Conservation (phyloP, 768 basidiomycete genomes). For the Serendipita indica region DNA sequence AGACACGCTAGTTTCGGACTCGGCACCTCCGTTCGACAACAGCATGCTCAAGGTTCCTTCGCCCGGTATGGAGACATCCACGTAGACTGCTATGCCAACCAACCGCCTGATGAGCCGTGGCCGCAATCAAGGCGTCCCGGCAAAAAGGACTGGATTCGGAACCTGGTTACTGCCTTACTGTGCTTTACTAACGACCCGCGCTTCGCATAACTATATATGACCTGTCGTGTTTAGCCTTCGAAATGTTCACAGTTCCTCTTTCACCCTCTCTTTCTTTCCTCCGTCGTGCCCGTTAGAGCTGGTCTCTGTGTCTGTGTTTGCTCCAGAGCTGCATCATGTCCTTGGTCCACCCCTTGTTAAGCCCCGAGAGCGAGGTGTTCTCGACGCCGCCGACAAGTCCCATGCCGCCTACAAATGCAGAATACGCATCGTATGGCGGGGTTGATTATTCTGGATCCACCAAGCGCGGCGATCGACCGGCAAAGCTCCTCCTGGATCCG, state of each 20-base stretch:
- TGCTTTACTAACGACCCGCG: neutral
- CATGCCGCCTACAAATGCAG: neutral
- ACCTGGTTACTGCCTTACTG: neutral
- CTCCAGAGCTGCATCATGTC: neutral
- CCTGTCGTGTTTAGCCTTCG: neutral
- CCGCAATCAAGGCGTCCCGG: neutral
- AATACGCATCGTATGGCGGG: neutral
- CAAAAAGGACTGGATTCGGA: too few relatives aligned
- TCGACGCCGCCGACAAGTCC: conserved; percentile 1
- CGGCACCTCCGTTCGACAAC: neutral
- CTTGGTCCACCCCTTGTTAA: neutral
- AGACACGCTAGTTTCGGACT: neutral
- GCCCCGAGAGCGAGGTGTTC: conserved; percentile 1
- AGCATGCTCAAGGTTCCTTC: neutral
- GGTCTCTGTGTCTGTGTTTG: neutral
- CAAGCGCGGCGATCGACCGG: neutral
- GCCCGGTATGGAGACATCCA: too few relatives aligned
- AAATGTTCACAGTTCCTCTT: too few relatives aligned
- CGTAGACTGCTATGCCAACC: too few relatives aligned
- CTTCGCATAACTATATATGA: neutral
- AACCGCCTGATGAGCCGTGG: neutral
- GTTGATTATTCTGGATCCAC: neutral
- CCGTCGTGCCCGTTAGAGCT: neutral
- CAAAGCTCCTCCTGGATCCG: neutral
- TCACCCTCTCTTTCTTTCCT: neutral